Percentiles rank a stretch among this genome's conserved stretches.
These are phyloP conservation scores for Bisporella sp. DNA, from an alignment of 2,329 filamentous ascomycete genomes.

Conservation along the genomic window DNA sequence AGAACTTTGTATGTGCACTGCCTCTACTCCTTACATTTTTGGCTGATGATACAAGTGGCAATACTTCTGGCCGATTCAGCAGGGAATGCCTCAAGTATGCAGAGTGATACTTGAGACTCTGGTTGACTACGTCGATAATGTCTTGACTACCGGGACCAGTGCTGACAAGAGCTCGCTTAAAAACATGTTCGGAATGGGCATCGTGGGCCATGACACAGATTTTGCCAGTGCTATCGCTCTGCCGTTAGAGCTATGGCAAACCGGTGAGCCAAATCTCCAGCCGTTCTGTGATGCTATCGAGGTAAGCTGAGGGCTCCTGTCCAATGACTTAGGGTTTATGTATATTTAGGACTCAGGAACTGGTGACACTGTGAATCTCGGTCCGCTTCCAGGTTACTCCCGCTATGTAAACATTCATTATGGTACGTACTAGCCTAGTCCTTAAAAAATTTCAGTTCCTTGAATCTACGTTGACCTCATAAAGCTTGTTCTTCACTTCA, in stretches of 20 bases:
- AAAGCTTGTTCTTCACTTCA: not conserved
- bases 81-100: constrained; percentile 49
- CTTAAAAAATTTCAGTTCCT: too few relatives aligned
- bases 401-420: too few relatives aligned
- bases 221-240: constrained; percentile 44
- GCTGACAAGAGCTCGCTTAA: constrained; percentile 36
- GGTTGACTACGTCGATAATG: constrained; percentile 42
- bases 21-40: too few relatives aligned
- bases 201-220: constrained; percentile 30
- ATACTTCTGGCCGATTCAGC: constrained; percentile 46
- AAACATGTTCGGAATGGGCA: constrained; percentile 39
- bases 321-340: constrained; percentile 22
- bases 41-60: constrained; percentile 32
- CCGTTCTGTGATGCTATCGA: constrained; percentile 25
- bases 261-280: constrained; percentile 34
- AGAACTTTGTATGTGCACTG: constrained; percentile 29
- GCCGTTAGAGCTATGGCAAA: constrained; percentile 45
- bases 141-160: constrained; percentile 33
- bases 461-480: too few relatives aligned
- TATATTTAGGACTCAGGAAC: constrained; percentile 36
- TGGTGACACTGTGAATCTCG: constrained; percentile 24
- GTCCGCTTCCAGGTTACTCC: too few relatives aligned
- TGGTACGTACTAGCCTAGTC: too few relatives aligned
- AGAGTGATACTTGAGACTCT: constrained; percentile 41
- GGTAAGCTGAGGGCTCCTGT: constrained; percentile 19